Evolutionary conservation across 495 filamentous ascomycete genomes (phyloP).

Genomic region (Penicillium crystallinum): DNA sequence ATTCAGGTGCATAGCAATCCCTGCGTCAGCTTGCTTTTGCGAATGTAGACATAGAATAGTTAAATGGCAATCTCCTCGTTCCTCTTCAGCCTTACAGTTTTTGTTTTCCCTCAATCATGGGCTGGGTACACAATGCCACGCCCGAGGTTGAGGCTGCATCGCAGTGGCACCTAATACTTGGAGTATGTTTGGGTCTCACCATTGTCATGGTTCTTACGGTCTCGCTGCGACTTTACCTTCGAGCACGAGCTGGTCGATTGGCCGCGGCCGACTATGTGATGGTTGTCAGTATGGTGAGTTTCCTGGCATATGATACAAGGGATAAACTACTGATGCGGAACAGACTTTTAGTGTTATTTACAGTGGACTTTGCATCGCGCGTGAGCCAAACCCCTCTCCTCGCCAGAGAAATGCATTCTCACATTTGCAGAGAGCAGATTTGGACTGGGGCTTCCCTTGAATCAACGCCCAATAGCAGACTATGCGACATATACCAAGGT

Average conservation of each 20-base stretch:
- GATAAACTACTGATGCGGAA: neutral
- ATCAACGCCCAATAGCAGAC: constrained; percentile 33
- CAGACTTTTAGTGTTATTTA: constrained; percentile 46
- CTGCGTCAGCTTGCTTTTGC: neutral
- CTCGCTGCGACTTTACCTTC: constrained; percentile 30
- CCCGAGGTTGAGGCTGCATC: constrained; percentile 37
- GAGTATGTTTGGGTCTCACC: constrained; percentile 41
- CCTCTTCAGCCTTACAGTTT: neutral
- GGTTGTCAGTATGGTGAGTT: constrained; percentile 36
- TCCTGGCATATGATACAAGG: neutral
- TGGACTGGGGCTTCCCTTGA: constrained; percentile 45
- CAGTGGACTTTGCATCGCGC: constrained; percentile 44
- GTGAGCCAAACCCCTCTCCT: constrained; percentile 23
- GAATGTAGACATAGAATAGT: no score
- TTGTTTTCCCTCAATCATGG: constrained; percentile 23
- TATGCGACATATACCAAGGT: constrained; percentile 39
- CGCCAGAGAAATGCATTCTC: neutral
- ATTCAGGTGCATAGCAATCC: neutral
- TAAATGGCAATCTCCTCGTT: neutral
- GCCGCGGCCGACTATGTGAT: constrained; percentile 47
- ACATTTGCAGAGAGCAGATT: constrained; percentile 42
- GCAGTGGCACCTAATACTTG: constrained; percentile 38
- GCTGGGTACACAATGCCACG: constrained; percentile 41
- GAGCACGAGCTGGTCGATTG: constrained; percentile 31
- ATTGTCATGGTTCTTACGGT: constrained; percentile 34